Evolutionary conservation across 139 green algal species (phyloP).

Genomic region (Asterochloris sp.): DNA sequence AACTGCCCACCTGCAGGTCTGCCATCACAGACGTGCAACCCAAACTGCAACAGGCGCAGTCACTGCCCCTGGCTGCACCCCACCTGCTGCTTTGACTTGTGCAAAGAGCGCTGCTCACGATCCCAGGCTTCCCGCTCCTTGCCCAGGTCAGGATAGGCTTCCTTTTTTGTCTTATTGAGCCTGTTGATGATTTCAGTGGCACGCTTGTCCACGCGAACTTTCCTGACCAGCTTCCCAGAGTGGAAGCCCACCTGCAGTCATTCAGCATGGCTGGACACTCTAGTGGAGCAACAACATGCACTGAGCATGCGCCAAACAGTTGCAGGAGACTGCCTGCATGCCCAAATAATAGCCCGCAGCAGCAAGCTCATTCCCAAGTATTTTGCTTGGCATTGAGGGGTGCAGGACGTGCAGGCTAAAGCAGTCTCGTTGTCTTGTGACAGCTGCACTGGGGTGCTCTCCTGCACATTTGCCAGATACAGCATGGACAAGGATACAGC

Average conservation of each 20-base stretch:
- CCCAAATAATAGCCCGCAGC: no score
- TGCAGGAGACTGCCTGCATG: no score
- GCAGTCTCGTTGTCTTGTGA: no score
- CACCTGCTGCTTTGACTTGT: not conserved
- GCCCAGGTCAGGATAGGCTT: constrained; percentile 77
- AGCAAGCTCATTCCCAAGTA: no score
- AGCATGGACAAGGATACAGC: no score
- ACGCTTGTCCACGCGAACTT: constrained; percentile 64
- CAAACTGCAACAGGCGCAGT: not conserved
- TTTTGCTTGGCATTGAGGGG: no score
- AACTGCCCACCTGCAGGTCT: constrained; percentile 12
- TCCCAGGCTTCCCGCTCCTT: constrained; percentile 66
- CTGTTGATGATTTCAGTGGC: constrained; percentile 92
- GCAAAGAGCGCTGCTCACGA: constrained; percentile 3
- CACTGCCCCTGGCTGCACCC: not conserved
- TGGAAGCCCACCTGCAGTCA: constrained; percentile 83
- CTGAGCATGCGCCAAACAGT: no score
- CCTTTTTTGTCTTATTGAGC: constrained; percentile 86
- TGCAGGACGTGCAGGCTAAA: no score
- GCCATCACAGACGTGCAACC: not conserved
- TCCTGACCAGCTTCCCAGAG: constrained; percentile 65
- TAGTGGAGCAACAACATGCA: no score
- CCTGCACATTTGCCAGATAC: no score
- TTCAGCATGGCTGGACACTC: no score
- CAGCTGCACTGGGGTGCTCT: no score